Evolutionary conservation across 2,329 filamentous ascomycete genomes (phyloP).

Genomic region (Venturia carpophila): DNA sequence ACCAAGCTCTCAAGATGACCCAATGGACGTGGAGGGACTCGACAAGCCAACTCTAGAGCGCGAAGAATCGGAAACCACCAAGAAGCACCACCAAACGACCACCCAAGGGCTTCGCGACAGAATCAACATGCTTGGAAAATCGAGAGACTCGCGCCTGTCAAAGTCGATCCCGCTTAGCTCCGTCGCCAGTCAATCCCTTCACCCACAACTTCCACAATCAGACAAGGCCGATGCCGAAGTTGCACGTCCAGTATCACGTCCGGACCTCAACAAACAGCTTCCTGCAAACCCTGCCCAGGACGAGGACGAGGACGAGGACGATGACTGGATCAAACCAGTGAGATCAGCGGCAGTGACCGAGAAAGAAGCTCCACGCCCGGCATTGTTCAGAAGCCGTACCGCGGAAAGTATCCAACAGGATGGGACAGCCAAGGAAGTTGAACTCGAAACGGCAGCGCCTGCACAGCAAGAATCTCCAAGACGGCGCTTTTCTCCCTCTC

Average conservation of each 20-base stretch:
- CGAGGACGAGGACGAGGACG: constrained; percentile 44
- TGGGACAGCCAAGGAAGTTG: constrained; percentile 26
- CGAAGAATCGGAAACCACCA: constrained; percentile 46
- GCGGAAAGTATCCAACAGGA: constrained; percentile 54
- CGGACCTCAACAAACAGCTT: background rate
- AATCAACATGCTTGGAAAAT: constrained; percentile 66
- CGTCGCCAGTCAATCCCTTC: constrained; percentile 12
- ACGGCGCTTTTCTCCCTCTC: constrained; percentile 18
- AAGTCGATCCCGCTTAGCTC: constrained; percentile 24
- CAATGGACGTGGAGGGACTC: constrained; percentile 45
- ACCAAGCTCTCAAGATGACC: constrained; percentile 26
- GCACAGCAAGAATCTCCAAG: constrained; percentile 7
- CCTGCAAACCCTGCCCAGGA: background rate
- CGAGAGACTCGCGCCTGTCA: constrained; percentile 34
- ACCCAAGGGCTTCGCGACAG: constrained; percentile 88
- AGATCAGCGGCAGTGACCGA: constrained; percentile 29
- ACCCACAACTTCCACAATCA: constrained; percentile 17
- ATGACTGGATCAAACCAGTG: constrained; percentile 52
- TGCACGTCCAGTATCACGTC: background rate
- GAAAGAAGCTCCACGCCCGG: constrained; percentile 36
- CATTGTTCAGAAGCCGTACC: constrained; percentile 53
- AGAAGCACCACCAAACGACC: constrained; percentile 75
- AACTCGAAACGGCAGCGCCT: background rate
- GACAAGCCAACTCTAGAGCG: constrained; percentile 31
- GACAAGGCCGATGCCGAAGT: constrained; percentile 12